Conservation (phyloP, 2,329 filamentous ascomycete genomes). For the Coniochaeta hoffmannii region DNA sequence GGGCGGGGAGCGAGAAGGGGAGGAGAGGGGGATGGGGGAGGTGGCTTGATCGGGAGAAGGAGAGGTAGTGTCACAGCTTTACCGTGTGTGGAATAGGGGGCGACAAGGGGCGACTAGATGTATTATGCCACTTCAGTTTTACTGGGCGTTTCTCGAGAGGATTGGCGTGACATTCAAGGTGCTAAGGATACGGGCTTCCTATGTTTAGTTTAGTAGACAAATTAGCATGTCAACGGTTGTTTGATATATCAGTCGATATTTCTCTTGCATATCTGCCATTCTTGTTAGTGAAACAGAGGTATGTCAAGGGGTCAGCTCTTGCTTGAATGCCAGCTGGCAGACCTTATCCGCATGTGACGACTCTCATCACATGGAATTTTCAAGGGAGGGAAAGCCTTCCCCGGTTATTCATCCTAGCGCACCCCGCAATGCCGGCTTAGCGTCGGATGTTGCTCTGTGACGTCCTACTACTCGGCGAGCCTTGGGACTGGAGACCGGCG, state of each 20-base stretch:
- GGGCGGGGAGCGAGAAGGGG: constrained; percentile 45
- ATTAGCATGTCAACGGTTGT: too few relatives aligned
- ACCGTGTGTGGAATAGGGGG: neutral
- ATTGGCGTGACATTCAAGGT: too few relatives aligned
- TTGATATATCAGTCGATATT: too few relatives aligned
- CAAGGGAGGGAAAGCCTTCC: neutral
- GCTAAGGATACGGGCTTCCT: too few relatives aligned
- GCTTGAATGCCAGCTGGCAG: neutral
- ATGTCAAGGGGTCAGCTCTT: neutral
- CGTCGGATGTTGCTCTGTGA: neutral
- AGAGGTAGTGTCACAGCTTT: neutral
- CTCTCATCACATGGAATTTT: neutral
- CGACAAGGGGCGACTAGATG: neutral
- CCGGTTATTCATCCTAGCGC: neutral
- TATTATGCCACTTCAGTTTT: neutral
- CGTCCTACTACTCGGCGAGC: neutral
- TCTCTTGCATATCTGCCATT: neutral
- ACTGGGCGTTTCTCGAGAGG: neutral
- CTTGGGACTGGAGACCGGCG: neutral
- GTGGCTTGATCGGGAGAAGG: constrained; percentile 3
- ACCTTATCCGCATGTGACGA: neutral
- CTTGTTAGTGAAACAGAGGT: neutral
- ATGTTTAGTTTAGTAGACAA: too few relatives aligned
- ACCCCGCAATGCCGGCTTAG: neutral
- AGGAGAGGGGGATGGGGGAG: constrained; percentile 11